A percentile compares a stretch with the other conserved stretches of the same genome.
These are phyloP conservation scores for Hanseniaspora taiwanica DNA, from an alignment of 805 yeast species.

Conservation along the genomic window DNA sequence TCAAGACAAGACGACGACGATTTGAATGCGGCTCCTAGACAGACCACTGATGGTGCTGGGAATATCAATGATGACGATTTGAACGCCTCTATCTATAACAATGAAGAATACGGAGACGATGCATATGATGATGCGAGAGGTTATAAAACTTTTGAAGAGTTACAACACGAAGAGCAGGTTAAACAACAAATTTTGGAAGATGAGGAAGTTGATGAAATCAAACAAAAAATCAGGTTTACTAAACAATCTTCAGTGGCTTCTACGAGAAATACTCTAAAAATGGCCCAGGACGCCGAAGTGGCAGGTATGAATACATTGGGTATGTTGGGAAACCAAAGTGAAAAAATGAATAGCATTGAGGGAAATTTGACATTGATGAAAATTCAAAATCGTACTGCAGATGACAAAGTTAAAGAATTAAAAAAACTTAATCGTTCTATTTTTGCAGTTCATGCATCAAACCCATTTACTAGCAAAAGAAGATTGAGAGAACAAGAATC, in stretches of 20 bases:
- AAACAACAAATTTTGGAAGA: slow-evolving; percentile 47
- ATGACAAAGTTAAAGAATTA: slow-evolving; percentile 68
- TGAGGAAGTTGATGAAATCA: slow-evolving; percentile 78
- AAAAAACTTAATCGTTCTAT: slow-evolving; percentile 68
- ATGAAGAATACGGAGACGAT: slow-evolving; percentile 14
- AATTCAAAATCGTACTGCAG: slow-evolving; percentile 71
- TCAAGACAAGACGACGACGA: slow-evolving; percentile 19
- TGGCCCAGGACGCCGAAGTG: slow-evolving; percentile 60
- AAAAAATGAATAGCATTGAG: slow-evolving; percentile 69
- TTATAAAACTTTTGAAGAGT: slow-evolving; percentile 22
- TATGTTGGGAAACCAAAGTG: slow-evolving; percentile 88
- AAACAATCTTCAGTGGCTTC: slow-evolving; percentile 80
- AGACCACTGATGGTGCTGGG: no score
- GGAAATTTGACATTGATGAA: slow-evolving; percentile 62
- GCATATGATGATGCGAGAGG: slow-evolving; percentile 30
- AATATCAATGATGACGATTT: slow-evolving; percentile 20
- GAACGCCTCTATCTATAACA: slow-evolving; percentile 16
- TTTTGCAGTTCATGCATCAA: slow-evolving; percentile 65
- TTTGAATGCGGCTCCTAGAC: slow-evolving; percentile 13
- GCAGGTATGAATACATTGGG: slow-evolving; percentile 77
- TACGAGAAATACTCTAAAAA: slow-evolving; percentile 66
- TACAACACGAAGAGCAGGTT: slow-evolving; percentile 25
- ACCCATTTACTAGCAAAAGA: slow-evolving; percentile 80
- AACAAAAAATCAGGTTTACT: slow-evolving; percentile 67
- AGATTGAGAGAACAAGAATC: slow-evolving; percentile 65